Base-by-base conservation (phyloP, 139 green algal genomes). In the Micromonas pusilla region DNA sequence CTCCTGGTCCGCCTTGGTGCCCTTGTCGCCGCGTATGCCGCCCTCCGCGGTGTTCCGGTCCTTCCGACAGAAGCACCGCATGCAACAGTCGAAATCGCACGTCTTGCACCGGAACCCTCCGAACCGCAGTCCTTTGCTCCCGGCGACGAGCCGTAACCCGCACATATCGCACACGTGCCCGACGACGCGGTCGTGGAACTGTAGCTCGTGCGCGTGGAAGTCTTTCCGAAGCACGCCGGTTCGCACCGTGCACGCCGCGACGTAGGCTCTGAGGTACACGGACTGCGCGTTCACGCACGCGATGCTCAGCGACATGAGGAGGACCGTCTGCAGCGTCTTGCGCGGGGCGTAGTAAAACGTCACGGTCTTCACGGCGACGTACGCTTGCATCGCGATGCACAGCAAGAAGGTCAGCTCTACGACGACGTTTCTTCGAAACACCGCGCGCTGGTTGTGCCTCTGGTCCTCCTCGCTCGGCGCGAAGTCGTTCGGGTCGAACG, bases 71-170 rank as follows among this genome's bases (percentile, higher is more conserved):
- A 70, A 70, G 63, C 63, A 70, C 28, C 63, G 63, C 63, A 39
- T 36, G 63, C 63, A 70, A 16, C 63, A 70, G 30, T 70, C 63
- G 19, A 70, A 70, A 16, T 70, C 63, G 30, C 63, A 70, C 28
- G 30, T 36, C 28, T 39, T 33, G 63, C 63, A 70, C 30, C 63
- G 9, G 63, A 57, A 57, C 45, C 45, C 45, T 9, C 45, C 45
- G 45, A 57, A 57, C 16, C 45, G 45, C 45, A 57, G 45, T 9
- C 45, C 45, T 16, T 57, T 57, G 45, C 45, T 57, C 45, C 45
- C 45, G 9, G 45, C 45, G 45, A 57, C 16, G 9, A 57, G 45
- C 45, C 45, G 45, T 23, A 57, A 16, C 9, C 45, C 45, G 45
- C 45, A 57, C 45, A 57, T 57, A 16, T 57, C 45, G 45, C 45